These are phyloP conservation scores for Ceratocystis albifundus DNA, from an alignment of 2,329 filamentous ascomycete genomes.

Conservation along the genomic window DNA sequence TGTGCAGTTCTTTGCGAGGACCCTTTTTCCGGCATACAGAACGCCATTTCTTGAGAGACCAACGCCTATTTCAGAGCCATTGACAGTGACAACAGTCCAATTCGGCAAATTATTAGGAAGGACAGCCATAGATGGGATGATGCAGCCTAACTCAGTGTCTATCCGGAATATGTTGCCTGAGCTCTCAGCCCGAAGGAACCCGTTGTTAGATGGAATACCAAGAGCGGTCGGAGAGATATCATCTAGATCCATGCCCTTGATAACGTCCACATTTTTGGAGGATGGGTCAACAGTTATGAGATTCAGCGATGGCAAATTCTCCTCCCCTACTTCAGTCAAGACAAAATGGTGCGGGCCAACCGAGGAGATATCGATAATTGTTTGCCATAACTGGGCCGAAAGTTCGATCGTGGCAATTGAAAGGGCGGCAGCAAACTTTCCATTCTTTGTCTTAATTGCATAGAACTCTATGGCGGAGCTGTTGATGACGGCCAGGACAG, in stretches of 20 bases:
- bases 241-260: neutral
- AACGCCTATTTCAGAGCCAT: conserved; percentile 36
- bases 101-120: conserved; percentile 31
- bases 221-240: neutral
- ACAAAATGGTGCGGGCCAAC: conserved; percentile 13
- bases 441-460: conserved; percentile 52
- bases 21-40: conserved; percentile 63
- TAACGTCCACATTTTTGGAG: neutral
- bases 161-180: conserved; percentile 17
- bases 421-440: conserved; percentile 28
- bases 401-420: conserved; percentile 11
- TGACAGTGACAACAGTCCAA: conserved; percentile 39
- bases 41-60: conserved; percentile 66
- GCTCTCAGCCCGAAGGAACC: conserved; percentile 14
- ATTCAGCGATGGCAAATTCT: neutral
- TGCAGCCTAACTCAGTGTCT: conserved; percentile 6
- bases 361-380: conserved; percentile 14
- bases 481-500: conserved; percentile 61
- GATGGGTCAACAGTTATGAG: conserved; percentile 2
- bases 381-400: neutral
- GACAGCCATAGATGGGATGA: conserved; percentile 5
- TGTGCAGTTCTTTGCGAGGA: conserved; percentile 76
- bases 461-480: conserved; percentile 55
- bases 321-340: neutral
- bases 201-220: conserved; percentile 14